phyloP scores from a whole-genome alignment of 2,329 filamentous ascomycete species.

The Sporothrix inflata region DNA sequence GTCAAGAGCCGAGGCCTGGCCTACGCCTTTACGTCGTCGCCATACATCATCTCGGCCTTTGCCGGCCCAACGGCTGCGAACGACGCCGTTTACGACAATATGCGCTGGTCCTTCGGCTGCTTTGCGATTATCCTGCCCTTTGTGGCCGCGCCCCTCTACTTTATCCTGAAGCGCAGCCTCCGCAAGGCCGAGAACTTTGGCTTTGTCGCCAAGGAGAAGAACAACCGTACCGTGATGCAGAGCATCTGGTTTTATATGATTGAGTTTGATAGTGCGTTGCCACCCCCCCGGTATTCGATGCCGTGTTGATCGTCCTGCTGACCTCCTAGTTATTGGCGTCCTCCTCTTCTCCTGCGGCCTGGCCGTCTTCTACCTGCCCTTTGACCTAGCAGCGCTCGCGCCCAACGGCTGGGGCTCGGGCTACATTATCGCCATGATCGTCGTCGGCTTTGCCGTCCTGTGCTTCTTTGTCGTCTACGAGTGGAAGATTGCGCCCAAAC shows the following conservation, averaged over 20 bases:
- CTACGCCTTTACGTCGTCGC: constrained; percentile 65
- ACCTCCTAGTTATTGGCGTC: constrained; percentile 48
- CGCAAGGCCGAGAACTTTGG: constrained; percentile 60
- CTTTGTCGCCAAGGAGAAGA: constrained; percentile 46
- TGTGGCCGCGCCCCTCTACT: constrained; percentile 60
- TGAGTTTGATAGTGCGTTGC: constrained; percentile 17
- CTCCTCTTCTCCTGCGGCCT: constrained; percentile 61
- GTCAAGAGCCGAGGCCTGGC: constrained; percentile 65
- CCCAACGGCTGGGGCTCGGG: constrained; percentile 55
- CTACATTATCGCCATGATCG: constrained; percentile 62
- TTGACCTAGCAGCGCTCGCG: constrained; percentile 56
- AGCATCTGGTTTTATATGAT: constrained; percentile 41
- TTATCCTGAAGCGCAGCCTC: constrained; percentile 59
- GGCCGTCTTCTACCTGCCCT: constrained; percentile 65
- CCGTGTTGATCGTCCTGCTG: neutral
- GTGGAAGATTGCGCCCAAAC: constrained; percentile 57
- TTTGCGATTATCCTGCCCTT: constrained; percentile 63
- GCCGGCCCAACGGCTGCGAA: constrained; percentile 60
- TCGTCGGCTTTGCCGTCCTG: constrained; percentile 63
- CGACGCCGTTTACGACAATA: constrained; percentile 49
- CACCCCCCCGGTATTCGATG: neutral
- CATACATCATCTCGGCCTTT: constrained; percentile 65
- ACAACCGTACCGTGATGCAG: constrained; percentile 52
- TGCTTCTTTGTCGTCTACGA: constrained; percentile 57
- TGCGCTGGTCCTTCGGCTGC: constrained; percentile 68